Base-by-base conservation (phyloP, 495 filamentous ascomycete genomes). In the Penicillium turbatum region DNA sequence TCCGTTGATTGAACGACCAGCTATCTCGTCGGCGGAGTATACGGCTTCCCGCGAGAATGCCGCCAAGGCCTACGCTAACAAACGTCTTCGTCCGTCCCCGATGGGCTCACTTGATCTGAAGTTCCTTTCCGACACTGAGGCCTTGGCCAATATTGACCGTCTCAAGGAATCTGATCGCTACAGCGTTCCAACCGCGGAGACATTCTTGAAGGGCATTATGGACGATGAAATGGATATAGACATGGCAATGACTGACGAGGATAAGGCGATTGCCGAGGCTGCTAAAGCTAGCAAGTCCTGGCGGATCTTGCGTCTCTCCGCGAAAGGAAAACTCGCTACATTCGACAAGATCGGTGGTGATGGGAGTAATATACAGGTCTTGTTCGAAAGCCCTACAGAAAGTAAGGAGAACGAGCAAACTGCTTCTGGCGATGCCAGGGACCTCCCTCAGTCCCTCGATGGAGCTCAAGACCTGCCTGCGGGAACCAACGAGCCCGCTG, bases 311-410 rank as follows among this genome's bases (percentile, higher is more conserved):
- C 82, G 93, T 34, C 80, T 96, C 49, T 86, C 89, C 4, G 81
- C 83, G 36, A 85, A 78, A 60, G 82, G 72, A 56, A 87, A 84
- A 57, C 80, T 97, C 26, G 78, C 79, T 35, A 64, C 82, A 11
- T 95, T 97, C 63, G 89, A 96, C 64, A 89, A 88, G 65, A 84
- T 96, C 15, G 90, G 95, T 15, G 90, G 95, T 15, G 83, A 90
- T 59, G 86, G 84, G 37, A 85, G 87, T 57, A 88, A 87, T 39
- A 57, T 86, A 32, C 65, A 79, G 36, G 59, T 63, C 16, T 70
- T 86, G n/a, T 79, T 85, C 44, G 72, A 78, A 49, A 51, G 34
- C 10, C 54, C 68, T 35, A 60, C 72, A 21, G 55, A 64, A 16
- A 60, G 63, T 21, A 60, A 61, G 35, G 66, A 63, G 24, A 62